These are phyloP conservation scores for Fomitopsis palustris DNA, from an alignment of 1,284 basidiomycete species.

Conservation along the genomic window DNA sequence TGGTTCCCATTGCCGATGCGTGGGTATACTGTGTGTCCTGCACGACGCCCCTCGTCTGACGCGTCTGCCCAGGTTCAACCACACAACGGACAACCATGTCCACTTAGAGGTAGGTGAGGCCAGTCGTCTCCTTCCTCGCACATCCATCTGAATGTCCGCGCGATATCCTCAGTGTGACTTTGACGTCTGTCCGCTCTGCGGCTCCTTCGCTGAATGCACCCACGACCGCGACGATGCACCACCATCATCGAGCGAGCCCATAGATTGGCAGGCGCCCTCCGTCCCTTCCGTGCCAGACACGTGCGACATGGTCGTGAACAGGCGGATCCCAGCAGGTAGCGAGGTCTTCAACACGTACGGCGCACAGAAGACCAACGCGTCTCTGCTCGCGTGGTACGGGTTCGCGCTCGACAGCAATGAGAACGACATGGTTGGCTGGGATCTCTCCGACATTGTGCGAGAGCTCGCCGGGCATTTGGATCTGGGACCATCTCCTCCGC, in stretches of 20 bases:
- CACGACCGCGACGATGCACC: slow-evolving; percentile 53
- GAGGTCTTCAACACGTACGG: slow-evolving; percentile 91
- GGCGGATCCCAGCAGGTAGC: slow-evolving; percentile 42
- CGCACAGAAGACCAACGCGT: slow-evolving; percentile 61
- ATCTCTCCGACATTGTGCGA: slow-evolving; percentile 32
- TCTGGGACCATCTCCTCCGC: neutral
- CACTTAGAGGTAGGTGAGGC: slow-evolving; percentile 64
- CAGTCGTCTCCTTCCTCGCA: neutral
- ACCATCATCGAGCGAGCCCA: neutral
- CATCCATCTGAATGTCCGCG: neutral
- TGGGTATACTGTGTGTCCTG: slow-evolving; percentile 38
- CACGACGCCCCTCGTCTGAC: neutral
- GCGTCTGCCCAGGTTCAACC: slow-evolving; percentile 70
- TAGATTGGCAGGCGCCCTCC: neutral
- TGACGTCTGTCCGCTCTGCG: slow-evolving; percentile 83
- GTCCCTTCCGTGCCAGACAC: slow-evolving; percentile 24
- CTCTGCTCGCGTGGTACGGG: slow-evolving; percentile 73
- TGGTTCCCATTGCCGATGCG: slow-evolving; percentile 90
- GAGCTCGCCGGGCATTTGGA: neutral
- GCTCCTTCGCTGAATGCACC: slow-evolving; percentile 66
- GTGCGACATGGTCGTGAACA: slow-evolving; percentile 67
- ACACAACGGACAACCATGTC: slow-evolving; percentile 68
- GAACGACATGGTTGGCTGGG: slow-evolving; percentile 52
- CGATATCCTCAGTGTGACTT: slow-evolving; percentile 60
- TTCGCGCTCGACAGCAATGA: slow-evolving; percentile 67